These are phyloP conservation scores for Crataegus laevigata DNA, from an alignment of 306 rosid genomes.

Conservation along the genomic window DNA sequence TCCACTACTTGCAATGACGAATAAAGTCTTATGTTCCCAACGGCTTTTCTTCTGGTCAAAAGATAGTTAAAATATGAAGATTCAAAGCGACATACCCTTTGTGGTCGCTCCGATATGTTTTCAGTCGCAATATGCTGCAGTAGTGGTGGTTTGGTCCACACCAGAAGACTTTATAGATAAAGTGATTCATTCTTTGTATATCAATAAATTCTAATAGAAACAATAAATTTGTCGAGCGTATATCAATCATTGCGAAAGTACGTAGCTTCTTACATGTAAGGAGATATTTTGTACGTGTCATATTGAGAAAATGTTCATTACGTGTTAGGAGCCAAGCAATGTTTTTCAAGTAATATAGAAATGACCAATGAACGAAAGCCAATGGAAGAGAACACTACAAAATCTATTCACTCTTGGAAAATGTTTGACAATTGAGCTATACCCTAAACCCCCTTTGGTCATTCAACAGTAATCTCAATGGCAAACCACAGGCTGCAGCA, in stretches of 20 bases:
- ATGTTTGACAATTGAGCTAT: conserved; percentile 14
- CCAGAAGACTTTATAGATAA: neutral
- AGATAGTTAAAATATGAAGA: neutral
- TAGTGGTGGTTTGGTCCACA: neutral
- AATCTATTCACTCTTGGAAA: neutral
- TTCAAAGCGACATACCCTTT: neutral
- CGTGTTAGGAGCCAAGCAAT: neutral
- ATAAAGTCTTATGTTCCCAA: too few species aligned
- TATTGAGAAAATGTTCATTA: neutral
- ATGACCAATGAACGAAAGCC: neutral
- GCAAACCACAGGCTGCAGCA: conserved; percentile 18
- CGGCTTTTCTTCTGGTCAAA: neutral
- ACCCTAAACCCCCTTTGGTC: conserved; percentile 1
- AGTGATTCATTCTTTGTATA: neutral
- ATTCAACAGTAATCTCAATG: conserved; percentile 10
- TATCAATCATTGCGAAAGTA: neutral
- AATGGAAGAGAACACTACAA: neutral
- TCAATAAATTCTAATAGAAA: neutral
- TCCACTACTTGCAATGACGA: too few species aligned
- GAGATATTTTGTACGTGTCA: neutral
- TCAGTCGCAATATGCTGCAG: too few species aligned
- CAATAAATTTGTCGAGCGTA: neutral
- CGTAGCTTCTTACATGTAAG: neutral
- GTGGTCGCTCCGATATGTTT: neutral
- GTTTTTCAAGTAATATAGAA: neutral